Evolutionary conservation across 1,139 yeast species (phyloP).

Genomic region (Debaryomyces nepalensis): DNA sequence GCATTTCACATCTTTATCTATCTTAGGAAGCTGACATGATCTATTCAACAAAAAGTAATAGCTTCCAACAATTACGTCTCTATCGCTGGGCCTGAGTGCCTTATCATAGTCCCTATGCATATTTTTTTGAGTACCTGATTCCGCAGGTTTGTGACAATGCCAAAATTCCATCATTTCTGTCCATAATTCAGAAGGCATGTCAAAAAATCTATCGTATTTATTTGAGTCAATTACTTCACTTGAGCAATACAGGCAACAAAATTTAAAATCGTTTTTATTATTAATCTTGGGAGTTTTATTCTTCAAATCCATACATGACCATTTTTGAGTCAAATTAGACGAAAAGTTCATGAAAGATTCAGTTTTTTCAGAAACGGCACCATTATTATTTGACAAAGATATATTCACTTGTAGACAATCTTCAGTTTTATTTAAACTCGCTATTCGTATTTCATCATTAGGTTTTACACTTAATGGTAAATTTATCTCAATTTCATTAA

Average conservation of each 20-base stretch:
- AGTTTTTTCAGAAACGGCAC: conserved; percentile 11
- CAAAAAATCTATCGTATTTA: conserved; percentile 42
- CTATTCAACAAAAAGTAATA: conserved; percentile 55
- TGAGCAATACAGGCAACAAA: conserved; percentile 41
- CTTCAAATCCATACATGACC: conserved; percentile 48
- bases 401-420: conserved; percentile 13
- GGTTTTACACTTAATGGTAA: conserved; percentile 12
- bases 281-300: conserved; percentile 33
- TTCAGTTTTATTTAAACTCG: conserved; percentile 8
- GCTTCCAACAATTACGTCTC: conserved; percentile 58
- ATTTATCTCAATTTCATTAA: conserved; percentile 1
- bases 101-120: conserved; percentile 34
- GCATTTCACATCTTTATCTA: conserved; percentile 28
- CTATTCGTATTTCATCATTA: conserved; percentile 10
- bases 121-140: conserved; percentile 18
- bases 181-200: conserved; percentile 94
- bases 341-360: conserved; percentile 26
- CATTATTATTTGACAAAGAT: not conserved
- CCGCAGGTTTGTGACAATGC: conserved; percentile 93
- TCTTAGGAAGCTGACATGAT: conserved; percentile 2
- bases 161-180: conserved; percentile 95
- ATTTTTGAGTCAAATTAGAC: conserved; percentile 26
- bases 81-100: conserved; percentile 48
- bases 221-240: conserved; percentile 32
- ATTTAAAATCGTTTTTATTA: conserved; percentile 33